Base-by-base conservation (phyloP, 768 basidiomycete genomes). In the Pisolithus orientalis region DNA sequence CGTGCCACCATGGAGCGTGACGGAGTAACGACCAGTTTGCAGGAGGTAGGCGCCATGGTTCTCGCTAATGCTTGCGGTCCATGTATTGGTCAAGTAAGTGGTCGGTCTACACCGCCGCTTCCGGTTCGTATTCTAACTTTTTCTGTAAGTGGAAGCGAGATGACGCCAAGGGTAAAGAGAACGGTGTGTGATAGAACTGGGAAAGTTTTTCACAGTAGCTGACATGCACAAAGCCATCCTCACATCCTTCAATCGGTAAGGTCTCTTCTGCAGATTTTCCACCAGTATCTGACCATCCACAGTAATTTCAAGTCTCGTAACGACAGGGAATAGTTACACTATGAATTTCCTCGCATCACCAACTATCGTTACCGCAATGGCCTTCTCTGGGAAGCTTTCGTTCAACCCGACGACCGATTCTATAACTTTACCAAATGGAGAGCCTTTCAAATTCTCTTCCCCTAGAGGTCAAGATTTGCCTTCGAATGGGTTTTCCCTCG, bases 321-420 rank as follows among this genome's bases (percentile, higher is more conserved):
- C 66, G 96, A 99, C 63, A n/a, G 96, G 94, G 24, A 98, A 98
- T 67, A 76, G 79, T 38, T 75, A 84, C 51, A 98, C 94, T 14
- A 91, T 95, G 92, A 98, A 98, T 70, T 98, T 99, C 75, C 79
- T 99, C 53, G 93, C 95, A 7, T 97, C 94, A 4, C 96, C 96
- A 1, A 95, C 94, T 32, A 78, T 96, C 53, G 96, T 98, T 17
- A 98, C 96, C 21, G 96, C 96, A 1, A 93, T 95, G 91, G 84
- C 94, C 0, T 98, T 98, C 71, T 86, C 92, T 8, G 96, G 95
- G 38, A 86, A 82, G 64, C 77, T 98, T 40, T 85, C 90, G 10
- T 99, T 99, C 75, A 94, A 98, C 65, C 96, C 96, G 2, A 76
- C 86, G 61, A 87, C 82, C 16, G 96, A 99, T 69, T 74, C 80